These are phyloP conservation scores for Hypoxylon sp. DNA, from an alignment of 2,329 filamentous ascomycete species.

Conservation along the genomic window DNA sequence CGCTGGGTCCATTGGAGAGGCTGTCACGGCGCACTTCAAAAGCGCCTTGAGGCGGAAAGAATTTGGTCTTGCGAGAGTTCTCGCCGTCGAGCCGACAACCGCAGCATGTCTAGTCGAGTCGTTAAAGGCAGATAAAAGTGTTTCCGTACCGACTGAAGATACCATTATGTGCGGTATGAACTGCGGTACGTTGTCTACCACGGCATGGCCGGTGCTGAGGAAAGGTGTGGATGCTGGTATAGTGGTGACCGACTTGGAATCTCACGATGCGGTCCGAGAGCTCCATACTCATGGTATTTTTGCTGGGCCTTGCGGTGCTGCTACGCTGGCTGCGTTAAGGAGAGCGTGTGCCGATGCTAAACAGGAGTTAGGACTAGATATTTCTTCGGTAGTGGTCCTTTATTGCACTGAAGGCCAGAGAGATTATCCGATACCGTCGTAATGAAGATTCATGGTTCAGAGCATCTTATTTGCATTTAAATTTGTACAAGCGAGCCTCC, in stretches of 20 bases:
- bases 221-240: conserved; percentile 72
- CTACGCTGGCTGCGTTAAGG: conserved; percentile 67
- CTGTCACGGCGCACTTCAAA: conserved; percentile 77
- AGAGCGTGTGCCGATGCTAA: conserved; percentile 60
- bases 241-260: conserved; percentile 73
- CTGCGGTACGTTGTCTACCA: conserved; percentile 77
- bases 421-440: conserved; percentile 63
- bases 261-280: conserved; percentile 71
- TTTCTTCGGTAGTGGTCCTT: conserved; percentile 72
- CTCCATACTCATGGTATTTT: conserved; percentile 58
- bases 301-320: conserved; percentile 58
- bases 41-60: conserved; percentile 8
- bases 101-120: conserved; percentile 72
- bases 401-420: conserved; percentile 76
- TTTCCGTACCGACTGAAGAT: conserved; percentile 67
- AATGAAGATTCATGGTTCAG: not conserved
- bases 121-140: conserved; percentile 63
- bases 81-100: conserved; percentile 79
- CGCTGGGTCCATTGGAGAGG: conserved; percentile 80
- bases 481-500: conserved; percentile 44
- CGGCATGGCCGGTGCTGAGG: conserved; percentile 74
- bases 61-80: conserved; percentile 58
- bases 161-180: conserved; percentile 84
- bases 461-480: conserved; percentile 18
- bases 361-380: conserved; percentile 56